A percentile compares a stretch with the other conserved stretches of the same genome.
phyloP scores from a whole-genome alignment of 345 rosid species.

The Streptanthus diversifolius region DNA sequence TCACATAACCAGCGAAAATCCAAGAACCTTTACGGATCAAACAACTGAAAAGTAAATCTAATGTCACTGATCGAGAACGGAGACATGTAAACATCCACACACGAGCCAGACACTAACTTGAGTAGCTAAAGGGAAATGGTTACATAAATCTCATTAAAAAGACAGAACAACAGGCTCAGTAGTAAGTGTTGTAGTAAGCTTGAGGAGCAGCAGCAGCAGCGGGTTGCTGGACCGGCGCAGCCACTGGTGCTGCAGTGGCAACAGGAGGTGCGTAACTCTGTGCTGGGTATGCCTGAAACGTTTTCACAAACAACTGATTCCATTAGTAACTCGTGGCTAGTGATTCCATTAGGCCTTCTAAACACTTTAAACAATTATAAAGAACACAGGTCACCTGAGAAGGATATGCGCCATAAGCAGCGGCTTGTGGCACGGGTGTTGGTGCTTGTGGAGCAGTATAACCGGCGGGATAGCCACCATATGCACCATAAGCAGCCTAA shows the following conservation, averaged over 20 bases:
- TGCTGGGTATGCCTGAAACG: conserved; percentile 43
- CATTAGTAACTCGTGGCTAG: neutral
- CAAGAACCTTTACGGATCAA: neutral
- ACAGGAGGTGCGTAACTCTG: conserved; percentile 64
- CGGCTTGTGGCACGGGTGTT: conserved; percentile 61
- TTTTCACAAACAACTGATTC: conserved; percentile 23
- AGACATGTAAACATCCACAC: neutral
- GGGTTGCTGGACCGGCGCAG: conserved; percentile 52
- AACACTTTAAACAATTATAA: neutral
- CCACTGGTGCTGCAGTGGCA: conserved; percentile 40
- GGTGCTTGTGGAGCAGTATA: conserved; percentile 66
- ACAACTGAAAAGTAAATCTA: neutral
- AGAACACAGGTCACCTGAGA: conserved; percentile 52
- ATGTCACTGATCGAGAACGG: neutral
- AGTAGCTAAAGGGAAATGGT: neutral
- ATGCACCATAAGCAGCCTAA: conserved; percentile 77
- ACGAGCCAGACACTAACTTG: conserved; percentile 12
- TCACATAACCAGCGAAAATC: conserved; percentile 6
- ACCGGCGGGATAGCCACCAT: conserved; percentile 63
- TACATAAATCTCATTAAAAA: conserved; percentile 10
- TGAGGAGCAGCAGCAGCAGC: conserved; percentile 49
- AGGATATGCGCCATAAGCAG: conserved; percentile 79
- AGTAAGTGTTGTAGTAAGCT: conserved; percentile 58
- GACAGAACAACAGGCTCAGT: conserved; percentile 33
- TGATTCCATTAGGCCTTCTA: neutral